Evolutionary conservation across 106 monocot species (phyloP).

Genomic region (Acorus gramineus): DNA sequence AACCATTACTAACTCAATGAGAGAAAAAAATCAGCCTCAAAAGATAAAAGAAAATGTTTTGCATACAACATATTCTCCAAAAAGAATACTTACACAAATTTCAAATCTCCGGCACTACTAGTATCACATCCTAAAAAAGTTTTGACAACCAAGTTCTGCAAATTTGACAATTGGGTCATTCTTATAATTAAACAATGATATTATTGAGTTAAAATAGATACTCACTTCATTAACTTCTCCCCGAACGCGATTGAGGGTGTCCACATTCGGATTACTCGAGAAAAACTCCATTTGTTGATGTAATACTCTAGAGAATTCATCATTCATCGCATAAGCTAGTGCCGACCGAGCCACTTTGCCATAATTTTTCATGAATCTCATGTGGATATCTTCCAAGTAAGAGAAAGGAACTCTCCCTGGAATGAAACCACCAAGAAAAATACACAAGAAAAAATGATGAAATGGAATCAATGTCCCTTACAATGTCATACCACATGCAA

Average conservation of each 20-base stretch:
- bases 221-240: constrained; percentile 91
- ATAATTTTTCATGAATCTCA: constrained; percentile 98
- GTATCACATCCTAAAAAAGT: too few relatives aligned
- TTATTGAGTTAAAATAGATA: background rate
- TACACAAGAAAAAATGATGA: background rate
- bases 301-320: constrained; percentile 92
- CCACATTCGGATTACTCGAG: constrained; percentile 73
- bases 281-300: constrained; percentile 99
- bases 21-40: too few relatives aligned
- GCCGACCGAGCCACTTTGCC: constrained; percentile 74
- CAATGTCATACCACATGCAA: too few relatives aligned
- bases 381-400: constrained; percentile 91
- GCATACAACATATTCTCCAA: too few relatives aligned
- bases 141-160: too few relatives aligned
- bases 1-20: too few relatives aligned
- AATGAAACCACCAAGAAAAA: background rate
- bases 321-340: constrained; percentile 94
- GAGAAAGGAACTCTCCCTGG: constrained; percentile 88
- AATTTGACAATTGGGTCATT: too few relatives aligned
- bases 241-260: constrained; percentile 76
- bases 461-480: too few relatives aligned
- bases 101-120: too few relatives aligned
- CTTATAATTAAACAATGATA: too few relatives aligned
- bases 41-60: too few relatives aligned
- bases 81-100: too few relatives aligned